These are phyloP conservation scores for Fomitopsis betulina DNA, from an alignment of 1,284 basidiomycete species.

Conservation along the genomic window DNA sequence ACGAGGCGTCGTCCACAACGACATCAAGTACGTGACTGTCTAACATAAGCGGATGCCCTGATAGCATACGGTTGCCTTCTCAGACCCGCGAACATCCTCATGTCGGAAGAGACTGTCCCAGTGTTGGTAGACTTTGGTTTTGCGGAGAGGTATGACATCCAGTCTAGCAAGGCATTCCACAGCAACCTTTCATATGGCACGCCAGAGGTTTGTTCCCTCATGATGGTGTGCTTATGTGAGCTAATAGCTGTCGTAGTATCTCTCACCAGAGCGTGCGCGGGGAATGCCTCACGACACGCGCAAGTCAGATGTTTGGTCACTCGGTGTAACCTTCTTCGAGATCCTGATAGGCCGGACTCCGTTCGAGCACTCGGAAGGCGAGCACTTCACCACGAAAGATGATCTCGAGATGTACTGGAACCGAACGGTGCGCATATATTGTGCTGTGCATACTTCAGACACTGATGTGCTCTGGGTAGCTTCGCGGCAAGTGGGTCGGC, in stretches of 20 bases:
- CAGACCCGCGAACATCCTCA: conserved; percentile 85
- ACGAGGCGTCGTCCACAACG: conserved; percentile 88
- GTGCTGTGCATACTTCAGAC: not conserved
- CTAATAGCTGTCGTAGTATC: conserved; percentile 49
- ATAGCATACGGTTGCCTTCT: not conserved
- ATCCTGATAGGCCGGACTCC: conserved; percentile 88
- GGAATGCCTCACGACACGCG: conserved; percentile 88
- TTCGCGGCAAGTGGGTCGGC: conserved; percentile 83
- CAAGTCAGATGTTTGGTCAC: conserved; percentile 89
- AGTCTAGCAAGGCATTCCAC: conserved; percentile 65
- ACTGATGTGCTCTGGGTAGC: conserved; percentile 28
- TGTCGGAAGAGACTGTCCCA: conserved; percentile 69
- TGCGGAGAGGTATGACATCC: conserved; percentile 72
- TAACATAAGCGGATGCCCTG: not conserved
- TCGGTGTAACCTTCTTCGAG: conserved; percentile 92
- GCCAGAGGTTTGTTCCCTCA: conserved; percentile 59
- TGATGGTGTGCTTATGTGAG: not conserved
- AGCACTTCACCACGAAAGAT: conserved; percentile 78
- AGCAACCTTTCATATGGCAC: conserved; percentile 86
- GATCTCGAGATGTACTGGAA: conserved; percentile 82
- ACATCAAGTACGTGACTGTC: conserved; percentile 73
- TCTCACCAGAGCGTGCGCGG: conserved; percentile 83
- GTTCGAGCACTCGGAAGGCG: conserved; percentile 80
- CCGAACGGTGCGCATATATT: conserved; percentile 54
- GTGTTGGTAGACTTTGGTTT: conserved; percentile 93